Evolutionary conservation across 1,139 yeast genomes (phyloP), one percentile per base, ranked within the genome.

Genomic region (Saccharomyces hybrid): DNA sequence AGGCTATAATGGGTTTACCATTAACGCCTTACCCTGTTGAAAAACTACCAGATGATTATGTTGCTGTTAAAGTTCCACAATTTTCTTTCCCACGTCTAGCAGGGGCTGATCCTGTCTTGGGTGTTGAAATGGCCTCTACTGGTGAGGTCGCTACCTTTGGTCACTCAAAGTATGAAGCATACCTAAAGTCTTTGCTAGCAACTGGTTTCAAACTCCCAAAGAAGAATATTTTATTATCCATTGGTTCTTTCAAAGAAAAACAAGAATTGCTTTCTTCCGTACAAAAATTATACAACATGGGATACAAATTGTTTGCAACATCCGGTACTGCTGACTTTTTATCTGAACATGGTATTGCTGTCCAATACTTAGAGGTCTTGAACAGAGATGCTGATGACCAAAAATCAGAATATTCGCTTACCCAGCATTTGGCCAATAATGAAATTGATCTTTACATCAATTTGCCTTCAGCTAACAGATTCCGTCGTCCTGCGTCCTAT

Each of bases 91-190:
- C 98, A 47, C 84, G 99, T 74, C 81, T 93, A 67, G 90, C 98
- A 52, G 99, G 99, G 66, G 99, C 99, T 58, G 99, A 93, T 73
- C 99, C 99, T 54, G 90, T 93, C 58, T 79, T 93, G 64, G 99
- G 99, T 75, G 99, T 93, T 63, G 99, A 93, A 75, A 93, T 93
- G 99, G 98, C 99, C 42, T 91, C 98, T 27, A 93, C 99, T 59
- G 99, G 99, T 81, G 99, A 93, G 75, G 99, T 93, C 68, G 99
- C 99, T 53, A 83, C 95, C 61, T 91, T 95, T 71, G 99, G 99
- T 68, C 89, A 80, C 70, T 86, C 93, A 79, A 91, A 93, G 75
- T 90, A 90, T 69, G 99, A 95, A 76, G 99, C 99, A 32, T 95
- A 95, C 76, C 76, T 93, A 75, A 93, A 95, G 76, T 87, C 98